Conservation (phyloP, 345 rosid genomes). For the Lagerstroemia speciosa region DNA sequence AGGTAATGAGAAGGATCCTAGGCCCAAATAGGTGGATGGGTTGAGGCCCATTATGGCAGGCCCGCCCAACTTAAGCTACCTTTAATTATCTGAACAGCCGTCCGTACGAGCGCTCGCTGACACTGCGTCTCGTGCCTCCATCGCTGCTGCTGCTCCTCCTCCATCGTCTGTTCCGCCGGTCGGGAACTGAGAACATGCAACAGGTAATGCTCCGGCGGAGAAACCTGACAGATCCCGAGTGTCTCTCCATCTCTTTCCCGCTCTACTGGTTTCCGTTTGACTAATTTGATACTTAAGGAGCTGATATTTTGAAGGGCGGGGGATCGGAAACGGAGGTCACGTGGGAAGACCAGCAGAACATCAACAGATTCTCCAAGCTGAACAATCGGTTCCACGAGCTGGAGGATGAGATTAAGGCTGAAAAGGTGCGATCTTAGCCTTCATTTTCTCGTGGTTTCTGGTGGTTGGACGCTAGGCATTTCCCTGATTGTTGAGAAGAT, state of each 20-base stretch:
- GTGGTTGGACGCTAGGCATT: neutral
- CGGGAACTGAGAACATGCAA: conserved; percentile 1
- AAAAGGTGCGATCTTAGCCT: conserved; percentile 40
- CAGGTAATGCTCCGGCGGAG: conserved; percentile 8
- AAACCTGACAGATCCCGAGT: neutral
- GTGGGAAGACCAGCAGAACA: conserved; percentile 96
- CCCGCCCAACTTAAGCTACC: too few species aligned
- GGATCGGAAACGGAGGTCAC: conserved; percentile 86
- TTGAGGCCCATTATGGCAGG: too few species aligned
- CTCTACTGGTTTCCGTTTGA: neutral
- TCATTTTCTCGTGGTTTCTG: too few species aligned
- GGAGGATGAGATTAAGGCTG: conserved; percentile 65
- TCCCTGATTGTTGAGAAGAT: neutral
- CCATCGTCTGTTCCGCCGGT: neutral
- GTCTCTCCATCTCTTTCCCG: neutral
- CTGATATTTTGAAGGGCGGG: conserved; percentile 40
- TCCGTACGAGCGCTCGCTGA: neutral
- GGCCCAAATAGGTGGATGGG: too few species aligned
- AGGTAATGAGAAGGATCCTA: too few species aligned
- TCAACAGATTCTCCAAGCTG: conserved; percentile 70
- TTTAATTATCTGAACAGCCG: too few species aligned
- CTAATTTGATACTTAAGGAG: neutral
- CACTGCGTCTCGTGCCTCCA: neutral
- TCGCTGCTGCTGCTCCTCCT: neutral
- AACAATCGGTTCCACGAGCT: conserved; percentile 86